phyloP scores from a whole-genome alignment of 1,139 yeast genomes.

The Blastobotrys malaysiensis region DNA sequence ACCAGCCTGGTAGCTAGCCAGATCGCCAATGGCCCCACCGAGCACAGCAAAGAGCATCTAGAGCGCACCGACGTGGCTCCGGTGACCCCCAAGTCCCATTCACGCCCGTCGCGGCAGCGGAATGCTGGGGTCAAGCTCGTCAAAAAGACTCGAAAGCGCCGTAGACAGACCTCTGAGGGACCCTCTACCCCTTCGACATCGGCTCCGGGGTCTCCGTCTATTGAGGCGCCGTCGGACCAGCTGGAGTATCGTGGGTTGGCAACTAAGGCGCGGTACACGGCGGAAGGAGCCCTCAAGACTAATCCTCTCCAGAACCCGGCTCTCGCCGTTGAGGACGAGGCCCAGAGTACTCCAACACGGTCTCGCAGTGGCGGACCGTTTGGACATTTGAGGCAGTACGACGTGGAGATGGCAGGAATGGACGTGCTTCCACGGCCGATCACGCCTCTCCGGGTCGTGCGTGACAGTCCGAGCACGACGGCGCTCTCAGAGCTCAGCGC shows the following conservation, averaged over 20 bases:
- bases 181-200: not conserved
- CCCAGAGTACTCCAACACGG: not conserved
- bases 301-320: not conserved
- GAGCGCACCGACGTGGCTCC: not conserved
- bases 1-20: not conserved
- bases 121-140: not conserved
- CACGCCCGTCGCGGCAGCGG: not conserved
- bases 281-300: not conserved
- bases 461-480: slow-evolving; percentile 11
- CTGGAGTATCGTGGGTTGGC: not conserved
- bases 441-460: slow-evolving; percentile 13
- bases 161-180: not conserved
- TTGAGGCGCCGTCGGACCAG: not conserved
- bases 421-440: slow-evolving; percentile 16
- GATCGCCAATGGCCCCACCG: not conserved
- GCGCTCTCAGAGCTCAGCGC: slow-evolving; percentile 7
- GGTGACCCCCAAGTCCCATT: not conserved
- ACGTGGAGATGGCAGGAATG: slow-evolving; percentile 13
- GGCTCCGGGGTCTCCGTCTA: not conserved
- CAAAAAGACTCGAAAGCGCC: not conserved
- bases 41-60: not conserved
- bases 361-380: not conserved
- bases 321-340: not conserved
- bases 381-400: slow-evolving; percentile 3
- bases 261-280: not conserved